phyloP scores from a whole-genome alignment of 2,329 filamentous ascomycete species.

The Cladophialophora immunda region DNA sequence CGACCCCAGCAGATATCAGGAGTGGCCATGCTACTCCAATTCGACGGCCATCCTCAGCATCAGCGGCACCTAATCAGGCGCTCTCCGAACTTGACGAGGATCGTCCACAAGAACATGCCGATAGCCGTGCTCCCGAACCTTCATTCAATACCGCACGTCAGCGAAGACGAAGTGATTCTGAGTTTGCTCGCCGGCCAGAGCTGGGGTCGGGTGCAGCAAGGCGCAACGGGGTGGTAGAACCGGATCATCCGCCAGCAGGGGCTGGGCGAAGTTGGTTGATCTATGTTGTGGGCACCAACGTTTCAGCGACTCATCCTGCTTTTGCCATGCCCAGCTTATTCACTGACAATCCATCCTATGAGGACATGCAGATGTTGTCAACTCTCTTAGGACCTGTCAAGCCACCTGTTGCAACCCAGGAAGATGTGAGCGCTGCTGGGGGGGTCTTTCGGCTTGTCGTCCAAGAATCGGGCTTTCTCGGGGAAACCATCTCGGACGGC shows the following conservation, averaged over 20 bases:
- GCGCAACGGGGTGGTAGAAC: slow-evolving; percentile 71
- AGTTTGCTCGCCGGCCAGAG: slow-evolving; percentile 64
- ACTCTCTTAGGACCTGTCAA: slow-evolving; percentile 73
- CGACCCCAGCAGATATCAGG: slow-evolving; percentile 68
- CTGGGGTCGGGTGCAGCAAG: slow-evolving; percentile 69
- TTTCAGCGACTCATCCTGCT: slow-evolving; percentile 74
- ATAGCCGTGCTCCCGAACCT: slow-evolving; percentile 45
- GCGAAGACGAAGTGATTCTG: slow-evolving; percentile 66
- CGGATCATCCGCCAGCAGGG: slow-evolving; percentile 58
- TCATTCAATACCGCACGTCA: slow-evolving; percentile 58
- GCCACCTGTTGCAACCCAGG: slow-evolving; percentile 71
- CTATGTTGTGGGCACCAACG: slow-evolving; percentile 74
- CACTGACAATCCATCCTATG: slow-evolving; percentile 74
- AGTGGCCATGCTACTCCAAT: slow-evolving; percentile 62
- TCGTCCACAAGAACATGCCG: slow-evolving; percentile 43
- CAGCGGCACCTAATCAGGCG: slow-evolving; percentile 49
- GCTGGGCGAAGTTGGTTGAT: slow-evolving; percentile 74
- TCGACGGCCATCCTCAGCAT: slow-evolving; percentile 58
- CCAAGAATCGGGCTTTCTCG: slow-evolving; percentile 54
- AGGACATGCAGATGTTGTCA: slow-evolving; percentile 75
- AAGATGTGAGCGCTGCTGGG: slow-evolving; percentile 69
- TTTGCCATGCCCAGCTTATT: slow-evolving; percentile 75
- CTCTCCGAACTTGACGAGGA: slow-evolving; percentile 53
- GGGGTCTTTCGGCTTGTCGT: slow-evolving; percentile 66
- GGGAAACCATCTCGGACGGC: slow-evolving; percentile 55